A percentile compares a stretch with the other conserved stretches of the same genome.
Evolutionary conservation across 352 stramenopile genomes (phyloP).

Genomic region (Globisporangium iwayamae): DNA sequence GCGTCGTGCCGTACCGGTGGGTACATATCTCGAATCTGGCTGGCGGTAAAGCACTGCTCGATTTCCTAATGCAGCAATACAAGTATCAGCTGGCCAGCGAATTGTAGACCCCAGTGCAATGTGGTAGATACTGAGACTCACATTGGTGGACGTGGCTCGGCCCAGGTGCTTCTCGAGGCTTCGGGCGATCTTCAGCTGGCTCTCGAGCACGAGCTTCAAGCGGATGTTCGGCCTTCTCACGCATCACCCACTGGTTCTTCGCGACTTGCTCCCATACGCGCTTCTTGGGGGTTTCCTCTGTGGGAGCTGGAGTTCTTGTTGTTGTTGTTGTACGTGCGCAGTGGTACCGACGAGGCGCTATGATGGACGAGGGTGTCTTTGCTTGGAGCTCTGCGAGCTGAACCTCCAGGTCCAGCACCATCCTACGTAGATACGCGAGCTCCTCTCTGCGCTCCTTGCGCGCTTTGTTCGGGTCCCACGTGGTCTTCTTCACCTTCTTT

Average conservation of each 20-base stretch:
- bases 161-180: constrained; percentile 26
- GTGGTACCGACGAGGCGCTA: background rate
- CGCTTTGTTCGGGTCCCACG: constrained; percentile 10
- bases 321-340: background rate
- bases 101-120: background rate
- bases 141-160: background rate
- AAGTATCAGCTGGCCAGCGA: background rate
- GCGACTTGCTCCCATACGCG: constrained; percentile 9
- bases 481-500: background rate
- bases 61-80: background rate
- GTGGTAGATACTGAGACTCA: constrained; percentile 15
- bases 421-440: constrained; percentile 28
- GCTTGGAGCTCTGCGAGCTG: constrained; percentile 14
- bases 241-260: background rate
- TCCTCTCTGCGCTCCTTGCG: constrained; percentile 14
- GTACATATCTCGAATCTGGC: background rate
- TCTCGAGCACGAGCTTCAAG: constrained; percentile 48
- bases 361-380: background rate
- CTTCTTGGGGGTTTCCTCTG: background rate
- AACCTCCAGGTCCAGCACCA: constrained; percentile 28
- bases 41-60: constrained; percentile 1
- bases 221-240: constrained; percentile 28
- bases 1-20: background rate
- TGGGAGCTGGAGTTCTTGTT: background rate
- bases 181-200: constrained; percentile 41